Evolutionary conservation across 202 grass and related monocot species (phyloP).

Genomic region (Hordeum pubiflorum): DNA sequence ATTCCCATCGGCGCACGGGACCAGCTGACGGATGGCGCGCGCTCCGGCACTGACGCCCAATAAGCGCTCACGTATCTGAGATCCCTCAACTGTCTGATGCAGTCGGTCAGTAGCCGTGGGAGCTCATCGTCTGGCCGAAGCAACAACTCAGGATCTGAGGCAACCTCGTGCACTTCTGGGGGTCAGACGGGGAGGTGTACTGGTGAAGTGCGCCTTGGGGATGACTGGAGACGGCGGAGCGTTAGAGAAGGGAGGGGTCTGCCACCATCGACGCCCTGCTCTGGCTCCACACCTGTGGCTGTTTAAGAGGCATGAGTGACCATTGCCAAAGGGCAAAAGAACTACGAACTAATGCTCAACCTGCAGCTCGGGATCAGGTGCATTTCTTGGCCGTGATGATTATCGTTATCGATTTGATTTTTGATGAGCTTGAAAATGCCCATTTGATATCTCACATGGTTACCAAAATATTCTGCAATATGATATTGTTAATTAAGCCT

Average conservation of each 20-base stretch:
- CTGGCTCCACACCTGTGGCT: not conserved
- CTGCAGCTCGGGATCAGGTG: slow-evolving; percentile 93
- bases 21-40: slow-evolving; percentile 52
- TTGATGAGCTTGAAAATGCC: too few relatives aligned
- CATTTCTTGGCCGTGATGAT: too few relatives aligned
- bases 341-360: slow-evolving; percentile 96
- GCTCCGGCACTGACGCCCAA: slow-evolving; percentile 36
- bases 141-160: slow-evolving; percentile 23
- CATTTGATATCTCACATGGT: too few relatives aligned
- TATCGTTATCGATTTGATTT: too few relatives aligned
- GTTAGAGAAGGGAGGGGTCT: slow-evolving; percentile 34
- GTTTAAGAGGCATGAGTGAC: slow-evolving; percentile 54
- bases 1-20: too few relatives aligned
- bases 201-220: slow-evolving; percentile 32
- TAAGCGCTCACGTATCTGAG: slow-evolving; percentile 57
- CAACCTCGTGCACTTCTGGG: too few relatives aligned
- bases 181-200: slow-evolving; percentile 63
- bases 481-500: too few relatives aligned
- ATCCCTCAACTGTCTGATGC: slow-evolving; percentile 55
- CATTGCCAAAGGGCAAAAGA: slow-evolving; percentile 86
- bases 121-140: slow-evolving; percentile 35
- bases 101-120: slow-evolving; percentile 36
- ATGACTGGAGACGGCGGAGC: slow-evolving; percentile 41
- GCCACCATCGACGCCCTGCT: not conserved
- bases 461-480: too few relatives aligned